Base-by-base conservation (phyloP, 2,329 filamentous ascomycete species). In the Clonostachys byssicola region DNA sequence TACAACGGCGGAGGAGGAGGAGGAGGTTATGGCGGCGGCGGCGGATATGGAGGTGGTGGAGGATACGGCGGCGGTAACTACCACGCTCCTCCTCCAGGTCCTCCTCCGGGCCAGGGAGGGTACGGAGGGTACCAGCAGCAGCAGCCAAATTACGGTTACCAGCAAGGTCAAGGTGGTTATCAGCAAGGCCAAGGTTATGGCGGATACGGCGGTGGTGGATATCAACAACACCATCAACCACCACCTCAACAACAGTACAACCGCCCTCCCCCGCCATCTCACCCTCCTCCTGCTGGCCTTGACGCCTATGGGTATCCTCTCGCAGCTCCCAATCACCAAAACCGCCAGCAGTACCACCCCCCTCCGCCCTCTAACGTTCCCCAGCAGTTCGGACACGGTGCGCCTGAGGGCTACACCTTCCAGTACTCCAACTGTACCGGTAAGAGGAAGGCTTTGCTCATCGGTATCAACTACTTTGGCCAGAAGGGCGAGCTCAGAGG, bases 381-480 rank as follows among this genome's bases (percentile, higher is more conserved):
- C 7, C 81, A 85, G 61, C 62, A 74, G 52, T 86, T 86, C 55
- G 83, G 85, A 44, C 77, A 84, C 53, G 86, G 86, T 50, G 86
- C 86, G 1, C 86, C 86, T 3, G 65, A 74, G 17, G 77, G 75
- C 51, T 89, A 89, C 63, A 83, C 77, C 7, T 90, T 88, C 70
- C 83, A 89, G 66, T 89, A 89, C 71, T 88, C 83, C 48, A 82
- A 84, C 61, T 91, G 87, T 63, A 85, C 81, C 7, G 87, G 87
- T 45, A 78, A 77, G 53, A 77, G 86, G 58, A 89, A 89, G 71
- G 87, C 87, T 8, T 70, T 91, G 47, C 70, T 91, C 47, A 88
- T 91, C 52, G 87, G 87, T 45, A 89, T 91, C 74, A 91, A 91
- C 73, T 91, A 91, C 71, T 86, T 89, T 56, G 81, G 83, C 45